These are phyloP conservation scores for Plantago ovata DNA, from an alignment of 257 asterid species.

Conservation along the genomic window DNA sequence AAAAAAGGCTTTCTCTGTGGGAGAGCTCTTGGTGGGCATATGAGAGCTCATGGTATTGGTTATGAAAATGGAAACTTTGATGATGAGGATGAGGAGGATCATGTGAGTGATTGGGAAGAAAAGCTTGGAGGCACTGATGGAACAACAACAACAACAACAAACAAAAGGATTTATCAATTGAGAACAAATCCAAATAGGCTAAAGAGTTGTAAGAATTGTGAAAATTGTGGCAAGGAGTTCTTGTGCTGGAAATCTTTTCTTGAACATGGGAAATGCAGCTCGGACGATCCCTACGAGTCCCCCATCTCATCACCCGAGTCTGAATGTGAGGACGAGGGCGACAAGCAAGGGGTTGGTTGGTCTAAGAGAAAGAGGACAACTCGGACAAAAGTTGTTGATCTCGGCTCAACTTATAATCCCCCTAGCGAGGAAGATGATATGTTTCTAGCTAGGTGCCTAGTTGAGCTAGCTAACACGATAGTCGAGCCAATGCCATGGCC, in stretches of 20 bases:
- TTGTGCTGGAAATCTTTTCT: conserved; percentile 86
- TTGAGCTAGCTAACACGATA: conserved; percentile 60
- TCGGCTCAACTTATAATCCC: conserved; percentile 18
- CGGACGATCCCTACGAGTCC: conserved; percentile 67
- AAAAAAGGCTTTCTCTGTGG: conserved; percentile 97
- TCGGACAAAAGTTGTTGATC: conserved; percentile 51
- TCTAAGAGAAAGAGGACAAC: conserved; percentile 74
- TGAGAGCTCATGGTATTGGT: conserved; percentile 93
- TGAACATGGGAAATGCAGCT: conserved; percentile 85
- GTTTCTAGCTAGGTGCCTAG: conserved; percentile 68
- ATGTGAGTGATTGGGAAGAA: conserved; percentile 71
- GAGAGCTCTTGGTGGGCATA: conserved; percentile 89
- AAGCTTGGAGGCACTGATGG: conserved; percentile 26
- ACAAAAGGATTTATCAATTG: conserved; percentile 67
- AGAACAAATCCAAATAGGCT: conserved; percentile 78
- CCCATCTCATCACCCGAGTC: conserved; percentile 56
- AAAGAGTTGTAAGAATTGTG: conserved; percentile 68
- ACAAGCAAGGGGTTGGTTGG: conserved; percentile 43
- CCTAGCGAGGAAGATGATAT: conserved; percentile 70
- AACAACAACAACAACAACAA: conserved; percentile 30
- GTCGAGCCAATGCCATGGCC: conserved; percentile 48
- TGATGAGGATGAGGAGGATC: conserved; percentile 42
- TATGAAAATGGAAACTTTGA: conserved; percentile 52
- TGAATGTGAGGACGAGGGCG: conserved; percentile 39
- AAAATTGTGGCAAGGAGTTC: conserved; percentile 89